Base-by-base conservation (phyloP, 306 rosid species). In the Argentina anserina region DNA sequence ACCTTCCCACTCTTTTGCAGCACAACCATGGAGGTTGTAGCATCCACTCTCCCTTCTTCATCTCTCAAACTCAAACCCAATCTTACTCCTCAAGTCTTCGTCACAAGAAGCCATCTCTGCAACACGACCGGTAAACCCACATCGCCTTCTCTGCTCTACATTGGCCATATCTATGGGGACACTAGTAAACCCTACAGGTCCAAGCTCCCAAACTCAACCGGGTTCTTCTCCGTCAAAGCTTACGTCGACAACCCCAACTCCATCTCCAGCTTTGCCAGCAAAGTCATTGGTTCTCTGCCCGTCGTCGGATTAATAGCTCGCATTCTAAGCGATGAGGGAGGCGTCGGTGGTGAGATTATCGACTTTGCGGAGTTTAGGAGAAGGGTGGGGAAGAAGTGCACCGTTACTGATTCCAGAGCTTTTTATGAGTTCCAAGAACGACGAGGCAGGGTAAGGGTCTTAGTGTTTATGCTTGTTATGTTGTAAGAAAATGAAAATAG, bases 311-410 rank as follows among this genome's bases (percentile, higher is more conserved):
- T 94, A 21, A 71, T 91, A 36, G 98, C 96, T 4, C 88, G 96
- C 36, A 91, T 94, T 47, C 20, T 91, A 12, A 88, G 87, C 61
- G 91, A 88, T 25, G 98, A 94, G 83, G 98, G 98, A 41, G 97
- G 98, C 61, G 90, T 94, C 23, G 98, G 97, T 3, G 78, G 71
- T 67, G 97, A 94, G 79, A 49, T 84, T 3, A 66, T 94, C 29
- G 97, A 94, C 73, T 94, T 94, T 55, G 96, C 96, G 1, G 95
- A 94, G 90, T 91, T 94, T 59, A 75, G 97, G 28, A 88, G 94
- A 69, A 77, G 97, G 64, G 96, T 91, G 14, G 98, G 97, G 29
- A 91, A 94, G 60, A 88, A 88, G 56, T 89, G 98, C 40, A 62
- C 88, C 14, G 33, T 80, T 14, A 37, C 58, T 71, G 95, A 94